phyloP scores from a whole-genome alignment of 345 rosid species.

The Cochlearia excelsa region DNA sequence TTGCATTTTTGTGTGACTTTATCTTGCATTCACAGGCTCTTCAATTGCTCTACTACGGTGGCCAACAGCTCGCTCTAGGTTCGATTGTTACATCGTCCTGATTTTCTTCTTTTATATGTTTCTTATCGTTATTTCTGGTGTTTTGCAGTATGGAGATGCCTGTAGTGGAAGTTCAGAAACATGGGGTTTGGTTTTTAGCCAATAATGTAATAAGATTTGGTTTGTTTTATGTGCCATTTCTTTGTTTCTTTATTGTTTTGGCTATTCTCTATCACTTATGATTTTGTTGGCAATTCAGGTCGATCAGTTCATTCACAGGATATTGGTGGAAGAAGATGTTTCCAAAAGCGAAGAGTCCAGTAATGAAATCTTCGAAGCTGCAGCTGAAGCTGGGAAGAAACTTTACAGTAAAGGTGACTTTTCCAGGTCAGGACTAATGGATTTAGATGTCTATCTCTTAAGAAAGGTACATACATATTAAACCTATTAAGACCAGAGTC shows the following conservation, averaged over 20 bases:
- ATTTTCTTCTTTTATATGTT: conserved; percentile 2
- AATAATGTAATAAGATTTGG: conserved; percentile 51
- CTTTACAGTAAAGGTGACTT: conserved; percentile 66
- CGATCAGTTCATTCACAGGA: conserved; percentile 73
- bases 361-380: conserved; percentile 49
- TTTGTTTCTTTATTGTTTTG: not conserved
- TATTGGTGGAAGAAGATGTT: conserved; percentile 77
- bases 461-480: conserved; percentile 51
- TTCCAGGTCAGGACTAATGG: conserved; percentile 49
- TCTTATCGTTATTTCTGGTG: conserved; percentile 20
- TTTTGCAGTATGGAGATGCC: conserved; percentile 78
- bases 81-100: not conserved
- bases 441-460: conserved; percentile 57
- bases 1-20: conserved; percentile 2
- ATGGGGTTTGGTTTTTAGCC: conserved; percentile 83
- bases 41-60: conserved; percentile 72
- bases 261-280: conserved; percentile 7
- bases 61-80: conserved; percentile 89
- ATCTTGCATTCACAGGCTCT: conserved; percentile 42
- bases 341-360: conserved; percentile 36
- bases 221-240: conserved; percentile 2
- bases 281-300: conserved; percentile 45
- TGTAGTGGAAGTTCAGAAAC: conserved; percentile 68
- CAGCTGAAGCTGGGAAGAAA: conserved; percentile 55
- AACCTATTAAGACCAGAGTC: conserved; percentile 9